These are phyloP conservation scores for Sordariomycetes sp. DNA, from an alignment of 2,329 filamentous ascomycete genomes.

Conservation along the genomic window DNA sequence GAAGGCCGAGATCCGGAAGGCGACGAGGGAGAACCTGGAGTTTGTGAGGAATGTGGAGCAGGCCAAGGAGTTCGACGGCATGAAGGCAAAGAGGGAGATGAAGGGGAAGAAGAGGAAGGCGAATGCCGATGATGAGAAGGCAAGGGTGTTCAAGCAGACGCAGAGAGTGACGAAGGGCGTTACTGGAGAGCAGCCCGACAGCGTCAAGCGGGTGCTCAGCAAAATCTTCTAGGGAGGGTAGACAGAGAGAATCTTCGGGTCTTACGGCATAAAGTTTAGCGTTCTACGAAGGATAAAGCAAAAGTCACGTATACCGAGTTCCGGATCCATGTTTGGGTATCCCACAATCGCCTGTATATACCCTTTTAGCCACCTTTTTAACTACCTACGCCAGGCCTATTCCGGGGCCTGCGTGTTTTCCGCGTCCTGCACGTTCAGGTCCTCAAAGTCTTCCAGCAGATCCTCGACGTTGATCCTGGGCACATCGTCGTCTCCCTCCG, in stretches of 20 bases:
- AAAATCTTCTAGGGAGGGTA: slow-evolving; percentile 46
- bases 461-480: slow-evolving; percentile 70
- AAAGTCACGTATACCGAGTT: neutral
- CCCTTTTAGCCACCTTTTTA: neutral
- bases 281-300: neutral
- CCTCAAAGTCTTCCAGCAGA: slow-evolving; percentile 86
- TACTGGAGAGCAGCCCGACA: slow-evolving; percentile 36
- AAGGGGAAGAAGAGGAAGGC: slow-evolving; percentile 21
- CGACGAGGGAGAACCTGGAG: slow-evolving; percentile 68
- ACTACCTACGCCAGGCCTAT: neutral
- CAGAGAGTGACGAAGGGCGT: slow-evolving; percentile 39
- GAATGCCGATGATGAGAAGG: slow-evolving; percentile 11
- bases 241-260: neutral
- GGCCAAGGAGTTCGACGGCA: slow-evolving; percentile 68
- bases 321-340: neutral
- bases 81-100: slow-evolving; percentile 45
- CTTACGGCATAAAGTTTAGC: neutral
- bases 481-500: slow-evolving; percentile 51
- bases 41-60: slow-evolving; percentile 72
- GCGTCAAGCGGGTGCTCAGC: slow-evolving; percentile 49
- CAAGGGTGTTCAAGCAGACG: slow-evolving; percentile 51
- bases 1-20: slow-evolving; percentile 66
- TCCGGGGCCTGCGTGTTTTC: slow-evolving; percentile 42
- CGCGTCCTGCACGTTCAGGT: slow-evolving; percentile 54
- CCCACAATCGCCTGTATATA: neutral